phyloP scores from a whole-genome alignment of 1,139 yeast species.

The Zygosaccharomyces pseudobailii region DNA sequence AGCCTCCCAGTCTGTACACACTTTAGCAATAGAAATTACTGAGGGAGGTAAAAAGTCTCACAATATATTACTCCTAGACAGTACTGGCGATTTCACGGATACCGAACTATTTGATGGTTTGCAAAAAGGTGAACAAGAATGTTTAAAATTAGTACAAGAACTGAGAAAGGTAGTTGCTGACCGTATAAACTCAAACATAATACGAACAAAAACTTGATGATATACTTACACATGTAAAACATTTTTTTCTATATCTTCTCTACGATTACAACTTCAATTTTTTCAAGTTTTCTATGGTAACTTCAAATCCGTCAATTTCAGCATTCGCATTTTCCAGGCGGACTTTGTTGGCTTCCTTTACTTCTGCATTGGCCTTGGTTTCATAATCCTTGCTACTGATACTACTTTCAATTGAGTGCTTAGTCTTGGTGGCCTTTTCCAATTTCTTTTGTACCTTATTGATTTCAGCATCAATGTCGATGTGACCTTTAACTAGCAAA shows the following conservation, averaged over 20 bases:
- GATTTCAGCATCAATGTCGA: constrained; percentile 89
- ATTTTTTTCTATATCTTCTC: not conserved
- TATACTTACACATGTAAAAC: not conserved
- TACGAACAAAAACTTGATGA: constrained; percentile 9
- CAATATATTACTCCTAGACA: constrained; percentile 61
- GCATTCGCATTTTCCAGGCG: constrained; percentile 71
- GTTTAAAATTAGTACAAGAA: constrained; percentile 42
- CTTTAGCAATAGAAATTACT: constrained; percentile 54
- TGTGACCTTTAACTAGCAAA: constrained; percentile 87
- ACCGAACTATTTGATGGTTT: constrained; percentile 47
- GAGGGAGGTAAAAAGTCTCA: constrained; percentile 44
- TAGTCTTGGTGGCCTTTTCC: constrained; percentile 47
- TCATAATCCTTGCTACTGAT: constrained; percentile 75
- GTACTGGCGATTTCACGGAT: constrained; percentile 65
- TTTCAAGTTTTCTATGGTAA: constrained; percentile 70
- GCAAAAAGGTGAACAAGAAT: constrained; percentile 44
- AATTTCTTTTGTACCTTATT: constrained; percentile 75
- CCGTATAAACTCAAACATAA: constrained; percentile 35
- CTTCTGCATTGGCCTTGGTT: constrained; percentile 76
- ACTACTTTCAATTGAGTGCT: constrained; percentile 52
- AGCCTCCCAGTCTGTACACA: constrained; percentile 55
- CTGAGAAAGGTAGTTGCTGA: constrained; percentile 46
- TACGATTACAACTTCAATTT: constrained; percentile 54
- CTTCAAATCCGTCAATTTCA: constrained; percentile 80
- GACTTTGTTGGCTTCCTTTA: constrained; percentile 68